These are phyloP conservation scores for Apiospora hydei DNA, from an alignment of 2,329 filamentous ascomycete genomes.

Conservation along the genomic window DNA sequence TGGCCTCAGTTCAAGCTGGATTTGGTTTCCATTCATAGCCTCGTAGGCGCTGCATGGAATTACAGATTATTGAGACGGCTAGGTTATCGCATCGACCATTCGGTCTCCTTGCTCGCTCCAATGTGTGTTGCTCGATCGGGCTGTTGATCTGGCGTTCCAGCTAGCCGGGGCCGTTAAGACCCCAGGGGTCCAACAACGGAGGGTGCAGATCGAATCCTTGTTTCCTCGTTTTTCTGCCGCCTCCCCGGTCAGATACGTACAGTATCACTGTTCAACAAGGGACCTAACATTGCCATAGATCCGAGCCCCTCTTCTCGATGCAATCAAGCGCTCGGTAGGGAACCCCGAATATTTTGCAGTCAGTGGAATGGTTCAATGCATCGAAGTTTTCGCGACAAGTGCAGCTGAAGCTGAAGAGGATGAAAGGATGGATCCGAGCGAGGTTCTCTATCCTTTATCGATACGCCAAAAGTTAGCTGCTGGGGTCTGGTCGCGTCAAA, in stretches of 20 bases:
- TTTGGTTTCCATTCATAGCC: background rate
- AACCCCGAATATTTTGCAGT: background rate
- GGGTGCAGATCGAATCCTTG: constrained; percentile 6
- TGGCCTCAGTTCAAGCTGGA: background rate
- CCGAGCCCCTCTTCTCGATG: background rate
- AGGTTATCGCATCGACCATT: background rate
- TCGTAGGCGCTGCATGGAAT: background rate
- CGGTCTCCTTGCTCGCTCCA: background rate
- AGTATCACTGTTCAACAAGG: background rate
- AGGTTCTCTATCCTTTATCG: constrained; percentile 1
- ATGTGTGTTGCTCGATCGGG: background rate
- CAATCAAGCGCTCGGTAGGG: background rate
- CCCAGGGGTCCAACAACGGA: background rate
- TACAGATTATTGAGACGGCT: no score
- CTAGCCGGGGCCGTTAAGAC: background rate
- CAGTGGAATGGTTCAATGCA: background rate
- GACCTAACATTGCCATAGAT: background rate
- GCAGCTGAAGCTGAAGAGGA: background rate
- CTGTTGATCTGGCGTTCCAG: background rate
- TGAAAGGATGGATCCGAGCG: background rate
- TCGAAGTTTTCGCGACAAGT: background rate
- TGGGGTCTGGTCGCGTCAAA: background rate
- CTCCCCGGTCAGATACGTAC: background rate
- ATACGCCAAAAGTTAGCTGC: background rate
- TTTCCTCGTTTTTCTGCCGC: background rate